Evolutionary conservation across 2,329 filamentous ascomycete species (phyloP).

Genomic region (Stachybotrys elegans): DNA sequence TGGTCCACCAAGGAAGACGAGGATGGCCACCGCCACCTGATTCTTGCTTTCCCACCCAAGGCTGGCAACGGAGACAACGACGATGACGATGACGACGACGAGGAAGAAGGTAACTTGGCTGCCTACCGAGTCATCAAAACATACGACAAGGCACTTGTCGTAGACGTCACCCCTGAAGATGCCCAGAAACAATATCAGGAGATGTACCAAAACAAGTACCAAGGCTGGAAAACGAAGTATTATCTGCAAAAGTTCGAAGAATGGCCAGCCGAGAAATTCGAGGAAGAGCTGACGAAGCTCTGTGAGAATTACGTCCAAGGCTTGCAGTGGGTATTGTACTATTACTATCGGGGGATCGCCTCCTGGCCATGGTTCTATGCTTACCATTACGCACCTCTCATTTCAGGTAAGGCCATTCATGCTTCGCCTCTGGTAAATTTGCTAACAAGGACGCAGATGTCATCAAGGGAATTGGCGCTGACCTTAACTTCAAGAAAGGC

Average conservation of each 20-base stretch:
- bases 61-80: conserved; percentile 56
- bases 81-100: conserved; percentile 44
- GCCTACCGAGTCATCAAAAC: conserved; percentile 79
- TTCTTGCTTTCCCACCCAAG: conserved; percentile 44
- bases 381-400: conserved; percentile 97
- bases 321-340: conserved; percentile 95
- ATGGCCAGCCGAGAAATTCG: conserved; percentile 77
- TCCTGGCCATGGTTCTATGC: conserved; percentile 98
- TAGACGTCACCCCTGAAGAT: conserved; percentile 75
- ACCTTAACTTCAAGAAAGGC: conserved; percentile 89
- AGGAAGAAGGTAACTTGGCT: conserved; percentile 73
- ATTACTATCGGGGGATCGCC: conserved; percentile 95
- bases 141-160: conserved; percentile 84
- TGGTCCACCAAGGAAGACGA: conserved; percentile 56
- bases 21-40: conserved; percentile 47
- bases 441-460: conserved; percentile 59
- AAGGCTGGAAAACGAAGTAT: conserved; percentile 90
- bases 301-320: conserved; percentile 97
- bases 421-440: no score
- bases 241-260: conserved; percentile 83
- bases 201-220: conserved; percentile 86
- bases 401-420: conserved; percentile 76
- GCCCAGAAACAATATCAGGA: conserved; percentile 73
- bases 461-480: conserved; percentile 75
- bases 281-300: conserved; percentile 68